Evolutionary conservation across 495 filamentous ascomycete species (phyloP).

Genomic region (Penicillium coprophilum): DNA sequence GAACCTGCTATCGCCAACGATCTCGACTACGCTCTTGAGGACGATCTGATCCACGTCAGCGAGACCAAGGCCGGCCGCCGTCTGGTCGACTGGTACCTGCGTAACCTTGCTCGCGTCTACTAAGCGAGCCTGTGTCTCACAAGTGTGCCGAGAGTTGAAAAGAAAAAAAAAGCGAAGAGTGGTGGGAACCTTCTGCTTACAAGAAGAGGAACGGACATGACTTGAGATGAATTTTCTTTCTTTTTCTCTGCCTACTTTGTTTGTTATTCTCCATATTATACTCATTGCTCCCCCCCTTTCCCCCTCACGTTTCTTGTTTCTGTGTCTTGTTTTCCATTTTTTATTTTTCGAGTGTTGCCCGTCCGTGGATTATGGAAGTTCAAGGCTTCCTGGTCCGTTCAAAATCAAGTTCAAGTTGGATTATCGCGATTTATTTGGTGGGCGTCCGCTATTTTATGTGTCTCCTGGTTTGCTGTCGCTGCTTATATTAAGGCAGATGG

Average conservation of each 20-base stretch:
- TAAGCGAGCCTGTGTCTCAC: constrained; percentile 36
- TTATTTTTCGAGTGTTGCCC: constrained; percentile 25
- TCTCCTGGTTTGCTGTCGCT: constrained; percentile 28
- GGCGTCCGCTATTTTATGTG: constrained; percentile 29
- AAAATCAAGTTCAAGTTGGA: constrained; percentile 38
- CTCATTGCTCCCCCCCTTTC: constrained; percentile 19
- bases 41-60: constrained; percentile 96
- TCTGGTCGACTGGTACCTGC: constrained; percentile 97
- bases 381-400: constrained; percentile 17
- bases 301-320: constrained; percentile 22
- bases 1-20: constrained; percentile 89
- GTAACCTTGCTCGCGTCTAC: constrained; percentile 93
- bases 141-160: constrained; percentile 20
- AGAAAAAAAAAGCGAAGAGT: constrained; percentile 28
- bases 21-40: constrained; percentile 94
- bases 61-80: constrained; percentile 97
- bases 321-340: constrained; percentile 19
- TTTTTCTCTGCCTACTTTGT: constrained; percentile 27
- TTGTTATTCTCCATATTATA: constrained; percentile 24
- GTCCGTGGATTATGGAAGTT: constrained; percentile 20
- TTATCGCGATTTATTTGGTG: constrained; percentile 35
- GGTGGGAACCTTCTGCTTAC: constrained; percentile 26
- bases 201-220: constrained; percentile 34
- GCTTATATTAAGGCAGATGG: constrained; percentile 15
- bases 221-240: constrained; percentile 37